These are phyloP conservation scores for Tilletia walkeri DNA, from an alignment of 1,284 basidiomycete species.

Conservation along the genomic window DNA sequence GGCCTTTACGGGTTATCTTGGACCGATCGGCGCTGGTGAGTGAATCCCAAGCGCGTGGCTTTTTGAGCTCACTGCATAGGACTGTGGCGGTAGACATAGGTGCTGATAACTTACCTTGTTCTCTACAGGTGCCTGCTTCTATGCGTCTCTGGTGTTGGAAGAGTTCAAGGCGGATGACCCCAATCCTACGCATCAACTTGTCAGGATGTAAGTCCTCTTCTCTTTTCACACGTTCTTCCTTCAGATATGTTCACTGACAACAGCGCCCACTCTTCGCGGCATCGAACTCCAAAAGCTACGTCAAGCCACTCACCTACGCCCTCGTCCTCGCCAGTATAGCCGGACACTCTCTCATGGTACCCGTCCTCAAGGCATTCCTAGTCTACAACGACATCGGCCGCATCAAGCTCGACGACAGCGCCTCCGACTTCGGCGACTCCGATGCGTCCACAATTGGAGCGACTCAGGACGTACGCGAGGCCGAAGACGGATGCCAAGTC, in stretches of 20 bases:
- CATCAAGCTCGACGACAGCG: constrained; percentile 32
- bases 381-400: constrained; percentile 31
- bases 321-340: constrained; percentile 40
- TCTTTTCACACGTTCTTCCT: neutral
- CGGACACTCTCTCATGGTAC: constrained; percentile 42
- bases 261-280: too few relatives aligned
- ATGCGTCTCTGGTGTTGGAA: constrained; percentile 35
- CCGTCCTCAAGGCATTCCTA: constrained; percentile 39
- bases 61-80: too few relatives aligned
- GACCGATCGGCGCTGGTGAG: constrained; percentile 57
- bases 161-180: constrained; percentile 34
- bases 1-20: constrained; percentile 57
- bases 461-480: too few relatives aligned
- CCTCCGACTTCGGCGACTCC: constrained; percentile 2
- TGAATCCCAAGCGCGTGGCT: too few relatives aligned
- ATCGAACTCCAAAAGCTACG: neutral
- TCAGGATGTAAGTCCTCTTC: constrained; percentile 8
- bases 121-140: constrained; percentile 36
- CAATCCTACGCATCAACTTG: constrained; percentile 25
- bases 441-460: neutral
- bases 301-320: constrained; percentile 42
- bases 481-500: too few relatives aligned
- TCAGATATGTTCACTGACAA: neutral
- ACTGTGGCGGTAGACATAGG: too few relatives aligned
- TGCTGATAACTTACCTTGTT: too few relatives aligned